Evolutionary conservation across 371 early-diverging fungal species (phyloP).

Genomic region (Mortierella sp.): DNA sequence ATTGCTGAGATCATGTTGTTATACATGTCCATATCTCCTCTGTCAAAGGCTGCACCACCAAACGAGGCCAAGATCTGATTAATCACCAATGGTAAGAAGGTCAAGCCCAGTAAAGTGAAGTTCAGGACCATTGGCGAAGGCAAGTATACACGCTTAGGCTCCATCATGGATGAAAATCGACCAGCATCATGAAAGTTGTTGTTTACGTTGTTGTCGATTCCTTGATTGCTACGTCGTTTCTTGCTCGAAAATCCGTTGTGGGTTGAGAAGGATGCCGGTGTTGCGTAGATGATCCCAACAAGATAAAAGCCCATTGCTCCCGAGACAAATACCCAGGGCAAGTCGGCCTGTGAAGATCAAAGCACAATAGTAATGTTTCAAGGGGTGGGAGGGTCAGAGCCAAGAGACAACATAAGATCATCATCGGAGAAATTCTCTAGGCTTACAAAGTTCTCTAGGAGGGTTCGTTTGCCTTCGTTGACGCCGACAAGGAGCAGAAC

Average conservation of each 20-base stretch:
- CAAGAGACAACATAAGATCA: not conserved
- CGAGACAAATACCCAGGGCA: constrained; percentile 55
- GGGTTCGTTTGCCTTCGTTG: constrained; percentile 44
- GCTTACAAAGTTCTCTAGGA: constrained; percentile 55
- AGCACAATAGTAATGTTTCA: not conserved
- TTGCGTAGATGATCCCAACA: constrained; percentile 55
- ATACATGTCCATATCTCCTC: constrained; percentile 40
- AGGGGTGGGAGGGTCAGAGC: not conserved
- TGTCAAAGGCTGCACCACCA: constrained; percentile 43
- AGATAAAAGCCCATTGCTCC: constrained; percentile 56
- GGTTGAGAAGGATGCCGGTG: constrained; percentile 51
- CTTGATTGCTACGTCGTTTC: constrained; percentile 31
- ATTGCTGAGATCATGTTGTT: constrained; percentile 43
- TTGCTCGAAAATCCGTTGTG: constrained; percentile 54
- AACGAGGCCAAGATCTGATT: constrained; percentile 56
- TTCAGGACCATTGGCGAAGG: constrained; percentile 46
- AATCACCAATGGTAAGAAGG: constrained; percentile 32
- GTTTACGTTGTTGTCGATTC: constrained; percentile 17
- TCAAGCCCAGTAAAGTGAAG: constrained; percentile 36
- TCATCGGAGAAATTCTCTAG: not conserved
- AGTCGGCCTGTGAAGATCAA: constrained; percentile 29
- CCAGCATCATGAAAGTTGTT: constrained; percentile 24
- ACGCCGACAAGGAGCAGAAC: constrained; percentile 48
- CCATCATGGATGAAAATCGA: constrained; percentile 54
- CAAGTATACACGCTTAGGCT: constrained; percentile 47